Conservation (phyloP, 202 grass and related monocot genomes). For the Eragrostis tef region DNA sequence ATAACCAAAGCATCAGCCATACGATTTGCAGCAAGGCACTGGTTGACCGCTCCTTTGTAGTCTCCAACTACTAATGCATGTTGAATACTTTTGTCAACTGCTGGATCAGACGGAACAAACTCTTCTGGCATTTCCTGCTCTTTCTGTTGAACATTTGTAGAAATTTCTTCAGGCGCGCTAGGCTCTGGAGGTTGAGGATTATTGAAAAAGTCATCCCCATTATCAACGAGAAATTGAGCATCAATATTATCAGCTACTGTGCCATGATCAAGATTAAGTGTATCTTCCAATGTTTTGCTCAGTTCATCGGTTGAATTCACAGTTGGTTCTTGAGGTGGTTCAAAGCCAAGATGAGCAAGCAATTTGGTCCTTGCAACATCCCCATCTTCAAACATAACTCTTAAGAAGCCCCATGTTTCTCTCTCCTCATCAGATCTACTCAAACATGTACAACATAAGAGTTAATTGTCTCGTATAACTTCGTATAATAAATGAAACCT, state of each 20-base stretch:
- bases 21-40: slow-evolving; percentile 85
- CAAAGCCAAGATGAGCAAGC: slow-evolving; percentile 93
- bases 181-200: slow-evolving; percentile 74
- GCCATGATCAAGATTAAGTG: slow-evolving; percentile 66
- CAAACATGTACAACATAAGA: slow-evolving; percentile 28
- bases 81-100: slow-evolving; percentile 84
- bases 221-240: slow-evolving; percentile 71
- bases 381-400: slow-evolving; percentile 94
- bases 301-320: slow-evolving; percentile 62
- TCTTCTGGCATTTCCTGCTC: slow-evolving; percentile 60
- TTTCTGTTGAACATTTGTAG: slow-evolving; percentile 55
- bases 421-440: slow-evolving; percentile 83
- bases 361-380: slow-evolving; percentile 81
- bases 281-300: slow-evolving; percentile 64
- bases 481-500: slow-evolving; percentile 68
- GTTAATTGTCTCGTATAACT: slow-evolving; percentile 43
- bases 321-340: slow-evolving; percentile 56
- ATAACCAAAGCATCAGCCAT: slow-evolving; percentile 99
- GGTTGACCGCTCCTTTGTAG: slow-evolving; percentile 87
- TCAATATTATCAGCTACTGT: slow-evolving; percentile 48
- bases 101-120: slow-evolving; percentile 56
- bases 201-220: slow-evolving; percentile 97
- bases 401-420: slow-evolving; percentile 98
- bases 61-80: slow-evolving; percentile 89
- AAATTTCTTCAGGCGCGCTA: slow-evolving; percentile 59